These are phyloP conservation scores for Aegle marmelos DNA, from an alignment of 345 rosid genomes.

Conservation along the genomic window DNA sequence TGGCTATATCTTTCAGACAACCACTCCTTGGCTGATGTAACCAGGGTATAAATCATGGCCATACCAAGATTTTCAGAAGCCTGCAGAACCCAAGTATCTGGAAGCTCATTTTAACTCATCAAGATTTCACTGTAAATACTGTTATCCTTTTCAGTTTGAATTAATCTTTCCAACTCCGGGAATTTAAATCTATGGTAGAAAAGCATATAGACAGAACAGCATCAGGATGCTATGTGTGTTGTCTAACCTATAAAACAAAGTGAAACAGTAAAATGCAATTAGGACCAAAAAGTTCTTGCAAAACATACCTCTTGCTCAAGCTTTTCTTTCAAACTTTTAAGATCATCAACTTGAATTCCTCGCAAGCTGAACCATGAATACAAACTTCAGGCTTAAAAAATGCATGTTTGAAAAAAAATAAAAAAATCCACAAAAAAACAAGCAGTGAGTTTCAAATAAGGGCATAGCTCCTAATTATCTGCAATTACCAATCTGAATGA, in stretches of 20 bases:
- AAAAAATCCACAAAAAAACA: not conserved
- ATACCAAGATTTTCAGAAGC: conserved; percentile 94
- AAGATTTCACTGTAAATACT: not conserved
- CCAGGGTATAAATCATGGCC: conserved; percentile 94
- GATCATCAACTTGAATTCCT: conserved; percentile 73
- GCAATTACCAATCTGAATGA: not conserved
- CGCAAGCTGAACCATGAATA: conserved; percentile 52
- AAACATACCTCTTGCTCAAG: conserved; percentile 81
- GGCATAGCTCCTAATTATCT: not conserved
- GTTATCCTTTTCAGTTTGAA: not conserved
- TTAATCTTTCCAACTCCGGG: not conserved
- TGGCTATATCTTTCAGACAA: conserved; percentile 71
- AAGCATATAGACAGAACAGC: not conserved
- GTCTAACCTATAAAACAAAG: not conserved
- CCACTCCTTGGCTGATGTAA: conserved; percentile 92
- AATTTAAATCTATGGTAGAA: not conserved
- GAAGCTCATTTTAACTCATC: not conserved
- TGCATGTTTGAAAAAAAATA: not conserved
- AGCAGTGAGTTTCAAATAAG: not conserved
- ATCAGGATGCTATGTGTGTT: not conserved
- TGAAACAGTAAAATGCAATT: not conserved
- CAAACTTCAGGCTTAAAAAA: conserved; percentile 7
- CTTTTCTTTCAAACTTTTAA: conserved; percentile 72
- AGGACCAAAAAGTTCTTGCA: not conserved
- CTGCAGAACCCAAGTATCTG: conserved; percentile 34